A percentile compares a stretch with the other conserved stretches of the same genome.
These are phyloP conservation scores for Gossypium gossypioides DNA, from an alignment of 441 rosid genomes.

Conservation along the genomic window DNA sequence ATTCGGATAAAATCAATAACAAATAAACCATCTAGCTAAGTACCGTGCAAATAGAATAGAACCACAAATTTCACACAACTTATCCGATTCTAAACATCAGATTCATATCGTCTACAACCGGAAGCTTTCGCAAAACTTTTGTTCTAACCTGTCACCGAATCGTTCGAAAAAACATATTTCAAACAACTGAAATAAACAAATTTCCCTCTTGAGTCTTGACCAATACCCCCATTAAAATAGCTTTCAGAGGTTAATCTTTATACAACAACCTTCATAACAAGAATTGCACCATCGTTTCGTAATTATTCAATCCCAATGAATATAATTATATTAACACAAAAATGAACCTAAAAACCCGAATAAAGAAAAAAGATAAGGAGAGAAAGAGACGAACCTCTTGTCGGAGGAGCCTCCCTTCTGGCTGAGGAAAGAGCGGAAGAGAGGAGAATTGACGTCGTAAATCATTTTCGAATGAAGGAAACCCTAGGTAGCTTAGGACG, in stretches of 20 bases:
- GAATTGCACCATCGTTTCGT: background rate
- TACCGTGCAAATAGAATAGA: background rate
- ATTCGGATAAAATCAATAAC: background rate
- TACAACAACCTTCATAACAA: background rate
- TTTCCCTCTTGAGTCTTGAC: background rate
- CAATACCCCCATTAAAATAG: too few species aligned
- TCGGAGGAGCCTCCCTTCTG: slow-evolving; percentile 86
- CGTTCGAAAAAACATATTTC: background rate
- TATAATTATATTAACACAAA: background rate
- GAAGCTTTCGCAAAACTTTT: background rate
- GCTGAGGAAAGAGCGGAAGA: slow-evolving; percentile 86
- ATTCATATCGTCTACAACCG: background rate
- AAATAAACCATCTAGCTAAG: background rate
- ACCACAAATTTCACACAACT: background rate
- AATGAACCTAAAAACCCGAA: background rate
- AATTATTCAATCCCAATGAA: background rate
- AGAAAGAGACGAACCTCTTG: slow-evolving; percentile 44
- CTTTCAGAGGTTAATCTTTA: background rate
- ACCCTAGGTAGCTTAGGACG: slow-evolving; percentile 13
- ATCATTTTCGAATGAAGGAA: slow-evolving; percentile 38
- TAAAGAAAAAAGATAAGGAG: background rate
- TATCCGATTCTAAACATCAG: background rate
- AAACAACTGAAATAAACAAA: background rate
- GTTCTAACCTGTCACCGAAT: background rate
- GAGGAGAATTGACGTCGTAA: slow-evolving; percentile 89